Evolutionary conservation across 768 basidiomycete species (phyloP), one percentile per base, ranked within the genome.

Genomic region (Myochromella boudieri): DNA sequence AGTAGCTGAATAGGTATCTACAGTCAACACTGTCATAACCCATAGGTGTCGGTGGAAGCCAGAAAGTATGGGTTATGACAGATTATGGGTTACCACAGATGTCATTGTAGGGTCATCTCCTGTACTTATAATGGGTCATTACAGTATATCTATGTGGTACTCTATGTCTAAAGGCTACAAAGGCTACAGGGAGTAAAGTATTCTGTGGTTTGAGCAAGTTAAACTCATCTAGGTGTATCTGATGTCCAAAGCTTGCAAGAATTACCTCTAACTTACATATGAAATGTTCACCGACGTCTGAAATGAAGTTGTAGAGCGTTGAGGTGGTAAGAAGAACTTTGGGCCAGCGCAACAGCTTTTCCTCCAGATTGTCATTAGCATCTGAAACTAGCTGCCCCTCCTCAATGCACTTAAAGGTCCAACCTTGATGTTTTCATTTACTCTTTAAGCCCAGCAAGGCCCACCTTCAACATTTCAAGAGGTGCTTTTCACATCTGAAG

Each of bases 311-410:
- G 25, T 52, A 48, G 10, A 66, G 39, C 1, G 51, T 59, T 21
- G 46, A 33, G n/a, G 48, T 55, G 10, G 61, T 56, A 11, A 36
- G 20, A 10, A 64, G 54, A 36, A 60, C 54, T 38, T 62, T 58
- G n/a, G n/a, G n/a, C 20, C 34, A 17, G 45, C 52, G 41, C 26
- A 51, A 54, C 29, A 60, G 54, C n/a, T 51, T 45, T 22, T 40
- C 37, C n/a, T 21, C 21, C n/a, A 25, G 21, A 7, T 44, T 24
- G 20, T 20, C 44, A 15, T 18, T 14, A 28, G 28, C 27, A 2
- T 46, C 28, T 41, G 49, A 54, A 17, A 63, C 45, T 1, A 37
- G 8, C 21, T 47, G 37, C n/a, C 38, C 46, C 15, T 44, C 41
- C 7, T 24, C 32, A 2, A 56, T n/a, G 8, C 37, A 5, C 1